Evolutionary conservation across 495 filamentous ascomycete genomes (phyloP).

Genomic region (Neurospora africana): DNA sequence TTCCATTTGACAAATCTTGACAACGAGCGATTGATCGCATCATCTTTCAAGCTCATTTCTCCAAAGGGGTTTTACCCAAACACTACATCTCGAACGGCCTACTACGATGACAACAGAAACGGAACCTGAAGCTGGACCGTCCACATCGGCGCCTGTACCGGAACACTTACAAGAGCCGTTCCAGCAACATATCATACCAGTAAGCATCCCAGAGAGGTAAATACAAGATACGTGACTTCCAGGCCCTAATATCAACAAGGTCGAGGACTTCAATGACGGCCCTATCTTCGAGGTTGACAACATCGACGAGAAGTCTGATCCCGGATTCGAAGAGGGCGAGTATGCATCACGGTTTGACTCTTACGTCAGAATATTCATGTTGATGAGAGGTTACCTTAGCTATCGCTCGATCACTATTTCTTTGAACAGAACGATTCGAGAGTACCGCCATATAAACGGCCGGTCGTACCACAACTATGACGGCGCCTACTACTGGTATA

Average conservation of each 20-base stretch:
- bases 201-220: background rate
- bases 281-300: background rate
- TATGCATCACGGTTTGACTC: background rate
- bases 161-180: background rate
- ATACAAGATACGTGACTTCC: background rate
- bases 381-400: background rate
- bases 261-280: background rate
- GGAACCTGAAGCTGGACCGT: background rate
- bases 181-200: background rate
- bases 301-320: background rate
- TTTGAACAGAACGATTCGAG: background rate
- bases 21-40: background rate
- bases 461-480: background rate
- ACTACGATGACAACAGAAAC: background rate
- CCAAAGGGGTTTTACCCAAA: background rate
- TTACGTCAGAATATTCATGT: background rate
- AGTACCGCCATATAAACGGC: background rate
- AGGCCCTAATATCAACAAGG: background rate
- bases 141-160: background rate
- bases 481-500: background rate
- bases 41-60: background rate
- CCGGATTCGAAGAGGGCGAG: background rate
- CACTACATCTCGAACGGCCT: background rate
- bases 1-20: background rate
- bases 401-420: background rate